Base-by-base conservation (phyloP, 208 protist species). In the Trypanosoma congolense region DNA sequence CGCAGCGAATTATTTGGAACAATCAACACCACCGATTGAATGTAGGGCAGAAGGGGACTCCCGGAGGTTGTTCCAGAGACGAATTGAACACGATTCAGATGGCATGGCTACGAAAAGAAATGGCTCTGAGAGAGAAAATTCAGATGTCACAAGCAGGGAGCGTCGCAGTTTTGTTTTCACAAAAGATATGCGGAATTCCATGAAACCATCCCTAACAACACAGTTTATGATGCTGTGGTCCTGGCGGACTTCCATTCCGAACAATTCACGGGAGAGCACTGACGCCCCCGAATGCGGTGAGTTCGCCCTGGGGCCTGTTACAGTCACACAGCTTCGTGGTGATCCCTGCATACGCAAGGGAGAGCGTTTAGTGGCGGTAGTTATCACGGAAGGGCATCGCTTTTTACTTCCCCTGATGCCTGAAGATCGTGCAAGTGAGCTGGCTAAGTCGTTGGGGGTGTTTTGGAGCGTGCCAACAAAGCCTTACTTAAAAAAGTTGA, bases 191-290 rank as follows among this genome's bases (percentile, higher is more conserved):
- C 79, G 68, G 50, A 52, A 66, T 25, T 36, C 54, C 1, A 69
- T 87, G 28, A 30, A 56, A 19, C 75, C 80, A 0, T 65, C 29
- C 1, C 51, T 87, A 2, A 75, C 65, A 14, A 62, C 65, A 35
- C 69, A 77, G 51, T 87, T 87, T 44, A 44, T 56, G 30, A 24
- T 87, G 47, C 22, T 2, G 14, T 87, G 80, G 80, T 73, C 73
- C 36, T 87, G 80, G 80, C n/a, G n/a, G n/a, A n/a, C n/a, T n/a
- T n/a, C n/a, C n/a, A n/a, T n/a, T n/a, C 80, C 79, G 14, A 29
- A 26, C 30, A 19, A 16, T 12, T 38, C 49, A 18, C n/a, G 18
- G 43, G 12, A 24, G 16, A 21, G 30, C 35, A 46, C 18, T 24
- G 19, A 44, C 16, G 22, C 21, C 2, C 36, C 30, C 22, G 56